Evolutionary conservation across 2,329 filamentous ascomycete species (phyloP), one percentile per base, ranked within the genome.

Genomic region (Aureobasidium sp.): DNA sequence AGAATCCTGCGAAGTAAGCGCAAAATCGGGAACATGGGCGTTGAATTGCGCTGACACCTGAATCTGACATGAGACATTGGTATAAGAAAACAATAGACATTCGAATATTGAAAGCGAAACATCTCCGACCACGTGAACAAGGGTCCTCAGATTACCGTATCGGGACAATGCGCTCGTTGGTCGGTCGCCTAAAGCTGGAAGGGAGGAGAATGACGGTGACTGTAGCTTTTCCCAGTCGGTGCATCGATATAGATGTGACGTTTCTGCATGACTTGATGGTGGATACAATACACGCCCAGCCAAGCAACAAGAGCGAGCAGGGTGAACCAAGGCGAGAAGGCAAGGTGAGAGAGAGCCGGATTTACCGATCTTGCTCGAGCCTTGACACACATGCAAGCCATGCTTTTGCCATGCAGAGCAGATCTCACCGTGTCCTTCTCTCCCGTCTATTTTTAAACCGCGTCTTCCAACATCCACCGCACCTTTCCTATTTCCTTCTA

Each of bases 381-480:
- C 40, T 23, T 45, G 51, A 43, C n/a, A 55, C 27, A 11, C 38
- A 33, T 45, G 51, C 51, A 55, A 35, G 50, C 50, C 23, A 33
- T 55, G 25, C 51, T 9, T 33, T 15, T 45, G 21, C 35, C 38
- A 25, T 45, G 38, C 38, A 55, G 19, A 43, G 51, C 42, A 57
- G 53, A 57, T 57, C 53, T 35, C 29, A 45, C 29, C 43, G 47
- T 21, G 11, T n/a, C 19, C 23, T 4, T 9, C n/a, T 27, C 23
- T 4, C 7, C n/a, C 13, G 10, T 57, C 53, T 57, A 57, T 57
- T 57, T 57, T 57, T 57, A 46, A n/a, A 46, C 40, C 53, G 37
- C 29, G 33, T 13, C 4, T 7, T 27, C 7, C 11, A 27, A n/a
- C 49, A 25, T 21, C 25, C 50, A 40, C 37, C 25, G 11, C 23